Conservation (phyloP, 2,329 filamentous ascomycete genomes). For the Trichoderma oligosporum region DNA sequence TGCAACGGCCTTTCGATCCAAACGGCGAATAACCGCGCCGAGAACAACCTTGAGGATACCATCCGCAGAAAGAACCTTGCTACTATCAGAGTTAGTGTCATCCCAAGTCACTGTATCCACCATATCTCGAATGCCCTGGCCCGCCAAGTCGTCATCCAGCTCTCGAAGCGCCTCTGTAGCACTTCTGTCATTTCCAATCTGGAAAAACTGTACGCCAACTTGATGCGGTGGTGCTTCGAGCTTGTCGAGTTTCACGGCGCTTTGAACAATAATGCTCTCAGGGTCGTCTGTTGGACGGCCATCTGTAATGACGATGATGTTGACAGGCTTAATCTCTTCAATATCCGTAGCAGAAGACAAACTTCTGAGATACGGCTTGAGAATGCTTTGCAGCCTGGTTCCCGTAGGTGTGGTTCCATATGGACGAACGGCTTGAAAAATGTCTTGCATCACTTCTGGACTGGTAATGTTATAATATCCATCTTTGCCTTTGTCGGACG, state of each 20-base stretch:
- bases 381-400: constrained; percentile 63
- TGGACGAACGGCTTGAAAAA: constrained; percentile 69
- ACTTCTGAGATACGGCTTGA: constrained; percentile 63
- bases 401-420: constrained; percentile 71
- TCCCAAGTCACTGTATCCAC: constrained; percentile 84
- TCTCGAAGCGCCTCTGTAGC: constrained; percentile 64
- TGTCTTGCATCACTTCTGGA: constrained; percentile 54
- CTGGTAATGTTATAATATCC: constrained; percentile 64
- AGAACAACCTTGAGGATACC: constrained; percentile 79
- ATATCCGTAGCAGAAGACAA: constrained; percentile 39
- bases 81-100: constrained; percentile 40
- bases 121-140: constrained; percentile 70
- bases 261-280: constrained; percentile 62
- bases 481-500: constrained; percentile 38
- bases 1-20: constrained; percentile 31
- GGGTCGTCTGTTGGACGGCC: constrained; percentile 77
- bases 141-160: constrained; percentile 67
- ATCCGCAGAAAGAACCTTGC: constrained; percentile 55
- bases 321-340: constrained; percentile 66
- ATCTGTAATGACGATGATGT: constrained; percentile 91
- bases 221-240: constrained; percentile 72
- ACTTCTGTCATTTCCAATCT: constrained; percentile 70
- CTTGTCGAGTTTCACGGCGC: constrained; percentile 67
- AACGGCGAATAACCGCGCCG: constrained; percentile 62
- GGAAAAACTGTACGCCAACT: constrained; percentile 92